Evolutionary conservation across 192 early-diverging fungal species (phyloP).

Genomic region (Nowakowskiella sp.): DNA sequence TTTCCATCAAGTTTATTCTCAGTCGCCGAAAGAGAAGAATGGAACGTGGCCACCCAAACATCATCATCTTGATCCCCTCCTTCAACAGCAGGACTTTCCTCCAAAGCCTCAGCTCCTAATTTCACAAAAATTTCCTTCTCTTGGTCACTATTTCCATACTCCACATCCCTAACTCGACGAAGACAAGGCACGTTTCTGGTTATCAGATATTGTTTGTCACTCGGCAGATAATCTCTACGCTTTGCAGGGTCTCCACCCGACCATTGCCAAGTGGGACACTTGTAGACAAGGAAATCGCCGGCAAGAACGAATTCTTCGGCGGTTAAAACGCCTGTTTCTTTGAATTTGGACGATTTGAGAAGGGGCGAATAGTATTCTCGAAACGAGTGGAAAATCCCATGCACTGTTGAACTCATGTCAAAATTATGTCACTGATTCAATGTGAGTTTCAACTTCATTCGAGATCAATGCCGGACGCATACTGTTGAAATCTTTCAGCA

Average conservation of each 20-base stretch:
- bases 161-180: conserved; percentile 73
- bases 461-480: no score
- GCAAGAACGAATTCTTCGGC: conserved; percentile 95
- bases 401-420: no score
- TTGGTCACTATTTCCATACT: conserved; percentile 40
- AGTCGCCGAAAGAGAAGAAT: conserved; percentile 11
- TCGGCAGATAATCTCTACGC: conserved; percentile 56
- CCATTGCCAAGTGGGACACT: conserved; percentile 99
- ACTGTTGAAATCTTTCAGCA: no score
- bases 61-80: conserved; percentile 62
- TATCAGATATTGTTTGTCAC: conserved; percentile 90
- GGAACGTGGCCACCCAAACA: conserved; percentile 82
- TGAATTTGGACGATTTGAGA: conserved; percentile 89
- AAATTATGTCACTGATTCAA: no score
- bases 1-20: conserved; percentile 10
- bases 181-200: conserved; percentile 93
- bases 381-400: conserved; percentile 39
- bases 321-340: conserved; percentile 90
- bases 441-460: no score
- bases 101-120: conserved; percentile 42
- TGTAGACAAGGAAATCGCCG: conserved; percentile 95
- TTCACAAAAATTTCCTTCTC: conserved; percentile 1
- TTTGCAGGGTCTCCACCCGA: conserved; percentile 61
- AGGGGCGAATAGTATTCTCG: conserved; percentile 92
- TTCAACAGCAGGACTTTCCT: conserved; percentile 38